Evolutionary conservation across 768 basidiomycete species (phyloP), one percentile per base, ranked within the genome.

Genomic region (Coprinellus micaceus): DNA sequence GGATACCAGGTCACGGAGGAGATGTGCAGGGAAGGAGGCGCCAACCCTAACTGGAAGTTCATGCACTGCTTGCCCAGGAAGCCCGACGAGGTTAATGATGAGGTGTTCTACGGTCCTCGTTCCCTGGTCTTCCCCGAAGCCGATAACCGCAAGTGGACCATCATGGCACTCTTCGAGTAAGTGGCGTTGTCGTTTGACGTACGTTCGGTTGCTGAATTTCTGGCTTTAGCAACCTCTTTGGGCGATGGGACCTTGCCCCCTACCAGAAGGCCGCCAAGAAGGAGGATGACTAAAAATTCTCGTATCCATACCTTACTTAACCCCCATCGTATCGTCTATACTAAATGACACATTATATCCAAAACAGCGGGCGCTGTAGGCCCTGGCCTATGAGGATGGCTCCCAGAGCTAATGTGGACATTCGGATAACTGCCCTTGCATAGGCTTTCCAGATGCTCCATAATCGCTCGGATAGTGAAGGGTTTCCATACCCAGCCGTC

Each of bases 141-240:
- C 0, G 95, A 98, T 74, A 99, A 99, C 75, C 83, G 96, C 57
- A 95, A 94, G 69, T 96, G 94, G 95, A 94, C 94, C 0, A 96
- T 87, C 63, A 92, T 95, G 86, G 91, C 94, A 13, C 70, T 83
- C 11, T 96, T 97, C 63, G 91, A 94, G 91, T 93, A 64, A 54
- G 88, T 83, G 25, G 52, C 58, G 24, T 43, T 36, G 61, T 43
- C 33, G 33, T 33, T 39, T 17, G 44, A 11, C 33, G 59, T 24
- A 65, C 67, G 52, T 55, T 68, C 24, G n/a, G 71, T 45, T 37
- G 4, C n/a, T 28, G 33, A 19, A 3, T 30, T 39, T 30, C 29
- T 3, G 25, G 47, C 64, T 75, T 43, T 51, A 76, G 76, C 60
- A 63, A 76, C 41, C 55, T 81, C 40, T 75, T 81, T 61, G 81